A percentile compares a stretch with the other conserved stretches of the same genome.
These are phyloP conservation scores for Dalechampia spathulata DNA, from an alignment of 441 rosid species.

Conservation along the genomic window DNA sequence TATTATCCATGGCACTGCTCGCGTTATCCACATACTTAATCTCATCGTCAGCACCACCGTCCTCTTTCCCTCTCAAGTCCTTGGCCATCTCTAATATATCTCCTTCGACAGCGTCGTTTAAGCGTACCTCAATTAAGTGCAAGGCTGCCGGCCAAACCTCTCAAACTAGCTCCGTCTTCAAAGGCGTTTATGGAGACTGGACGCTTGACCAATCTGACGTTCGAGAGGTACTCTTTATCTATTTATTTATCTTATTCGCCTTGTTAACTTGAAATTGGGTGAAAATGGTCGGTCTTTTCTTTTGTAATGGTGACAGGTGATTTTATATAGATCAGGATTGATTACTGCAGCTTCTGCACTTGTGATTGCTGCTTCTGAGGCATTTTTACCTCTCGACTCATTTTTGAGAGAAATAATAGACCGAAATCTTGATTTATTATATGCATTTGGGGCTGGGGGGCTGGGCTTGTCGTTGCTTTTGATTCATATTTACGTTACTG, in stretches of 20 bases:
- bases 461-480: conserved; percentile 63
- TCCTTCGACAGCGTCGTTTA: background rate
- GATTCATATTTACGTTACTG: conserved; percentile 85
- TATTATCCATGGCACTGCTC: no score
- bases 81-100: background rate
- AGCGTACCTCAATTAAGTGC: conserved; percentile 25
- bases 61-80: conserved; percentile 2
- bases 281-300: no score
- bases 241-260: background rate
- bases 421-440: conserved; percentile 63
- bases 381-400: conserved; percentile 52
- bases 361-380: conserved; percentile 66
- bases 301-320: conserved; percentile 40
- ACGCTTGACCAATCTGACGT: conserved; percentile 75
- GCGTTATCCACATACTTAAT: no score
- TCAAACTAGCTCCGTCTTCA: conserved; percentile 42
- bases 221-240: conserved; percentile 45
- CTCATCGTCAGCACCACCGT: conserved; percentile 1
- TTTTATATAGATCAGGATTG: conserved; percentile 73
- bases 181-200: conserved; percentile 84
- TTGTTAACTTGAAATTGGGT: no score
- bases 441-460: conserved; percentile 66
- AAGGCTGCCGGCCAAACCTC: conserved; percentile 53
- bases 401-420: conserved; percentile 36
- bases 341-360: conserved; percentile 79